phyloP scores from a whole-genome alignment of 805 yeast species.

The Phaffomyces opuntiae region DNA sequence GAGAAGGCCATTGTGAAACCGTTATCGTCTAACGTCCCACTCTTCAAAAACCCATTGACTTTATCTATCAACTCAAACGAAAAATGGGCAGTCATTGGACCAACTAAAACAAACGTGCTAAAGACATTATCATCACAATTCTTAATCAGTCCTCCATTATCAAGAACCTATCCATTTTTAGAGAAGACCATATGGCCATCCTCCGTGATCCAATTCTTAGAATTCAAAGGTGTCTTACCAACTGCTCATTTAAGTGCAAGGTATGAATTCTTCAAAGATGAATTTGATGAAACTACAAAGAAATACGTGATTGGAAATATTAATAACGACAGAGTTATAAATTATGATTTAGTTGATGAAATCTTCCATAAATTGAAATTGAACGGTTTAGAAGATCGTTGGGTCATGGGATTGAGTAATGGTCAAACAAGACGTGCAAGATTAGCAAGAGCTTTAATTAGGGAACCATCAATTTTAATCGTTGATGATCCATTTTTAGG shows the following conservation, averaged over 20 bases:
- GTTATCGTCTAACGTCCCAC: conserved; percentile 5
- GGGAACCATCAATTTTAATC: conserved; percentile 56
- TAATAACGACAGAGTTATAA: conserved; percentile 25
- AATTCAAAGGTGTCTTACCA: conserved; percentile 40
- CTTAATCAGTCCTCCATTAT: conserved; percentile 42
- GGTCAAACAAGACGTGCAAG: conserved; percentile 93
- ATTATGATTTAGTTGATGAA: conserved; percentile 30
- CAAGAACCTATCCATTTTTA: conserved; percentile 50
- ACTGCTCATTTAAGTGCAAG: conserved; percentile 81
- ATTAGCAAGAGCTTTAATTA: conserved; percentile 65
- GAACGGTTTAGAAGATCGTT: conserved; percentile 51
- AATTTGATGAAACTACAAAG: conserved; percentile 64
- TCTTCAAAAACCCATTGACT: conserved; percentile 35
- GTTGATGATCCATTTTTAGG: conserved; percentile 94
- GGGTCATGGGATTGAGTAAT: conserved; percentile 84
- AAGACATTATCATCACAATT: conserved; percentile 50
- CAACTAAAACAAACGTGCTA: conserved; percentile 48
- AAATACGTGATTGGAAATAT: conserved; percentile 50
- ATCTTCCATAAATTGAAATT: conserved; percentile 48
- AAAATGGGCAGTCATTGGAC: conserved; percentile 51
- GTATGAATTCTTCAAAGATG: conserved; percentile 82
- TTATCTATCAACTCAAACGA: conserved; percentile 33
- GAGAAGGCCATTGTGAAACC: conserved; percentile 15
- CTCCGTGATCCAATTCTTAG: conserved; percentile 35
- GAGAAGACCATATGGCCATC: conserved; percentile 37